Evolutionary conservation across 1,139 yeast genomes (phyloP).

Genomic region (Pichia sp.): DNA sequence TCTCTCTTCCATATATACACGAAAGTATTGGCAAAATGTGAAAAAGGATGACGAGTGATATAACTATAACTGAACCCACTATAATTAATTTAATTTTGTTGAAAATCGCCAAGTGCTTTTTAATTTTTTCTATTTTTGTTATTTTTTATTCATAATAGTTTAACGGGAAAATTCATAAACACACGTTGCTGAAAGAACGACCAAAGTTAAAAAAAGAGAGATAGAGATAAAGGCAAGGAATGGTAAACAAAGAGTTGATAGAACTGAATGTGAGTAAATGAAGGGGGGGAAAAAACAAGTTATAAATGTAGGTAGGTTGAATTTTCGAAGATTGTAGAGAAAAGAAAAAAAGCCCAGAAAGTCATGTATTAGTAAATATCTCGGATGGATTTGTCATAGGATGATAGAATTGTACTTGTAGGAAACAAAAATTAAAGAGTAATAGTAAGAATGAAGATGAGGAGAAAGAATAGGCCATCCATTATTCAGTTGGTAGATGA

Average conservation of each 20-base stretch:
- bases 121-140: neutral
- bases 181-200: neutral
- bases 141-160: neutral
- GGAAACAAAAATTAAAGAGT: neutral
- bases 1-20: neutral
- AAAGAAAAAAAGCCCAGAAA: neutral
- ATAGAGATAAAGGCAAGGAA: neutral
- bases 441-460: neutral
- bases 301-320: neutral
- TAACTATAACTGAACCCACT: neutral
- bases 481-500: slow-evolving; percentile 3
- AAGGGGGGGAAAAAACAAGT: neutral
- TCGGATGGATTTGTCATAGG: neutral
- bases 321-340: neutral
- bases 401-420: neutral
- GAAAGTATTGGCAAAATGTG: neutral
- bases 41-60: neutral
- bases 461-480: neutral
- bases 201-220: neutral
- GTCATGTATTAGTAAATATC: neutral
- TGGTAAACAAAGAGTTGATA: neutral
- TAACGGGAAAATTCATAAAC: neutral
- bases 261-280: neutral
- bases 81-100: neutral
- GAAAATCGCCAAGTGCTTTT: neutral